Evolutionary conservation across 1,284 basidiomycete species (phyloP).

Genomic region (Cryptococcus sp.): DNA sequence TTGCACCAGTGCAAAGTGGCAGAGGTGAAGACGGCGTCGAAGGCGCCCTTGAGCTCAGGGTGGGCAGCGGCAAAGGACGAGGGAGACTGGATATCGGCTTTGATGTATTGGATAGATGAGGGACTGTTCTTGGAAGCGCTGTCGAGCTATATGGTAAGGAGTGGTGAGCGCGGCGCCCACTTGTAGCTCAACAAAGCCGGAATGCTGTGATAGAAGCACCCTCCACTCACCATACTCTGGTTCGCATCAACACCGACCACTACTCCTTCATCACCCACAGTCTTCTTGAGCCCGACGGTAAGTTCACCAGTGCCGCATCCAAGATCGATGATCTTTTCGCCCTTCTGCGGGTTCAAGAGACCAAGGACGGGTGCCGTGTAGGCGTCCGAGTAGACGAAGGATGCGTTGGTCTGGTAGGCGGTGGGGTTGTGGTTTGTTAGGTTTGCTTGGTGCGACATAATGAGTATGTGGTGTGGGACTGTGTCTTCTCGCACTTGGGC

Average conservation of each 20-base stretch:
- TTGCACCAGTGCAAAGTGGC: slow-evolving; percentile 84
- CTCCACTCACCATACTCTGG: slow-evolving; percentile 62
- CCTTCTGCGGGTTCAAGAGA: slow-evolving; percentile 60
- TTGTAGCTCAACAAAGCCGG: too few relatives aligned
- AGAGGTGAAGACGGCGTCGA: slow-evolving; percentile 66
- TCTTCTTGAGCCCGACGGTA: slow-evolving; percentile 57
- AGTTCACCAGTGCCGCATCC: slow-evolving; percentile 80
- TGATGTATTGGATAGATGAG: slow-evolving; percentile 52
- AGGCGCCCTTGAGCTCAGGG: slow-evolving; percentile 29
- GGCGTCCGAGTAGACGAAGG: slow-evolving; percentile 69
- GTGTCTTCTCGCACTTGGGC: not conserved
- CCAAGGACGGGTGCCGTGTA: slow-evolving; percentile 62
- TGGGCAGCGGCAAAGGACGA: slow-evolving; percentile 12
- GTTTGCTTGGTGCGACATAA: slow-evolving; percentile 11
- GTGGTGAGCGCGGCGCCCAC: too few relatives aligned
- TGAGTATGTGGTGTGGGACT: not conserved
- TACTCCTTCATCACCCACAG: slow-evolving; percentile 58
- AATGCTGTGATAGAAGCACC: not conserved
- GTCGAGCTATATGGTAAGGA: slow-evolving; percentile 56
- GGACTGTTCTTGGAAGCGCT: slow-evolving; percentile 60
- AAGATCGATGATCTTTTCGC: slow-evolving; percentile 70
- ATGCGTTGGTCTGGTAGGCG: slow-evolving; percentile 48
- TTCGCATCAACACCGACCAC: slow-evolving; percentile 69
- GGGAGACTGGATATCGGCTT: slow-evolving; percentile 38
- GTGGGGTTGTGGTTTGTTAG: slow-evolving; percentile 40